phyloP scores from a whole-genome alignment of 2,329 filamentous ascomycete species.

The Emmonsiellopsis sp. region DNA sequence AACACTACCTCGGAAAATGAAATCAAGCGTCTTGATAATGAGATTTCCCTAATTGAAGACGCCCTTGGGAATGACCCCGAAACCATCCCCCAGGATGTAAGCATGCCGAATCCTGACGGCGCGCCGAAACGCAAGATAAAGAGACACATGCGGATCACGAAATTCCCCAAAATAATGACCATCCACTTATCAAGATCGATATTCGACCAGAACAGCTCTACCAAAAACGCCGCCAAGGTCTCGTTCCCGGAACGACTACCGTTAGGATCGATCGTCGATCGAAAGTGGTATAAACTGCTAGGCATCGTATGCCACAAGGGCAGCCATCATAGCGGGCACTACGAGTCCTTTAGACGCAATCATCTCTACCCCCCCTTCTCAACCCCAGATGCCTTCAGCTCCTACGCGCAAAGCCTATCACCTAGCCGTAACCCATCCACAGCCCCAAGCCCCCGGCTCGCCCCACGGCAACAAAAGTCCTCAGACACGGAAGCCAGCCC shows the following conservation, averaged over 20 bases:
- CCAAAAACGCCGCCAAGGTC: conserved; percentile 92
- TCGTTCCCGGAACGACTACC: conserved; percentile 80
- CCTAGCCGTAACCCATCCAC: conserved; percentile 44
- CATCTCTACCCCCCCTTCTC: conserved; percentile 69
- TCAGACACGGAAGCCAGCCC: conserved; percentile 19
- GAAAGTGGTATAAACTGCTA: conserved; percentile 72
- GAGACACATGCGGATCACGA: conserved; percentile 75
- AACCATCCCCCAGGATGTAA: conserved; percentile 58
- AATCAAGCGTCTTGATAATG: conserved; percentile 42
- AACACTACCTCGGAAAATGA: conserved; percentile 46
- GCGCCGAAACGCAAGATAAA: conserved; percentile 78
- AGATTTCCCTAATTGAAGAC: conserved; percentile 55
- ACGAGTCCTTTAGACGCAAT: conserved; percentile 90
- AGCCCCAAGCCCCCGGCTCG: conserved; percentile 39
- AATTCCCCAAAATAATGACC: conserved; percentile 81
- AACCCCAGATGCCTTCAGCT: conserved; percentile 69
- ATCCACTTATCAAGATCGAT: conserved; percentile 91
- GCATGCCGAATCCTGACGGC: conserved; percentile 61
- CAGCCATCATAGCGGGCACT: conserved; percentile 91
- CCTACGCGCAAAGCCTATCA: conserved; percentile 56
- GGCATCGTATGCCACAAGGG: conserved; percentile 90
- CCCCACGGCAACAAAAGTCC: conserved; percentile 24
- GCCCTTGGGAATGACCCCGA: conserved; percentile 79
- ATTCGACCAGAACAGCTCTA: conserved; percentile 69
- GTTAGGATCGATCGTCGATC: conserved; percentile 67